phyloP scores from a whole-genome alignment of 768 basidiomycete species.

The Hypholoma fasciculare region DNA sequence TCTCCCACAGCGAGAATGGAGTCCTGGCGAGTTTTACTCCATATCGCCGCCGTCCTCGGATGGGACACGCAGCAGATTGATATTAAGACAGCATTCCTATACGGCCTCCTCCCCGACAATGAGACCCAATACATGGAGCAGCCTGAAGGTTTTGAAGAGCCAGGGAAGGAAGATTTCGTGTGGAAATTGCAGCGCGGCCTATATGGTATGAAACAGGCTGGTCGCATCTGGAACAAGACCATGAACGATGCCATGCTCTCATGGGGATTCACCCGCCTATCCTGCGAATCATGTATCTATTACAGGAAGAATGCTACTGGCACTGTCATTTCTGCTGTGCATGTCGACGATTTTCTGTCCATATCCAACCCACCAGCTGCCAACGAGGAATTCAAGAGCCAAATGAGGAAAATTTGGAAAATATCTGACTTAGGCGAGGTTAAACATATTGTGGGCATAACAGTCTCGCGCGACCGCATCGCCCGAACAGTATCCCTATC shows the following conservation, averaged over 20 bases:
- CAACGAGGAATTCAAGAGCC: conserved; percentile 20
- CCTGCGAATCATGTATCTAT: conserved; percentile 33
- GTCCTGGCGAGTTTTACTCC: conserved; percentile 33
- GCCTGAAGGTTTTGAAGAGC: conserved; percentile 30
- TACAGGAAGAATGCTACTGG: conserved; percentile 8
- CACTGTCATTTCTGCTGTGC: too few relatives aligned
- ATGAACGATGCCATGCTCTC: conserved; percentile 24
- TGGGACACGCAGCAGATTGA: conserved; percentile 25
- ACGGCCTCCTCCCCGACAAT: conserved; percentile 28
- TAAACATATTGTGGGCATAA: conserved; percentile 29
- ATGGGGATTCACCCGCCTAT: conserved; percentile 26
- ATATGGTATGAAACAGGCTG: conserved; percentile 5
- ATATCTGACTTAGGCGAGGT: conserved; percentile 19
- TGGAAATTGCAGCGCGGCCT: conserved; percentile 16
- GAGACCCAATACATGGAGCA: conserved; percentile 35
- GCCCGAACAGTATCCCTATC: conserved; percentile 12
- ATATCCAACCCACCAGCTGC: conserved; percentile 13
- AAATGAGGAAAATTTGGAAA: conserved; percentile 26
- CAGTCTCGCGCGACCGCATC: conserved; percentile 18
- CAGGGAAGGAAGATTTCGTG: conserved; percentile 21
- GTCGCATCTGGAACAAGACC: conserved; percentile 31
- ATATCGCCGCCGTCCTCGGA: conserved; percentile 29
- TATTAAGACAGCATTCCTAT: conserved; percentile 39
- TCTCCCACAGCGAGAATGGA: conserved; percentile 41
- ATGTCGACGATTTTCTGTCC: conserved; percentile 33